These are phyloP conservation scores for Gossypium turneri DNA, from an alignment of 345 rosid genomes.

Conservation along the genomic window DNA sequence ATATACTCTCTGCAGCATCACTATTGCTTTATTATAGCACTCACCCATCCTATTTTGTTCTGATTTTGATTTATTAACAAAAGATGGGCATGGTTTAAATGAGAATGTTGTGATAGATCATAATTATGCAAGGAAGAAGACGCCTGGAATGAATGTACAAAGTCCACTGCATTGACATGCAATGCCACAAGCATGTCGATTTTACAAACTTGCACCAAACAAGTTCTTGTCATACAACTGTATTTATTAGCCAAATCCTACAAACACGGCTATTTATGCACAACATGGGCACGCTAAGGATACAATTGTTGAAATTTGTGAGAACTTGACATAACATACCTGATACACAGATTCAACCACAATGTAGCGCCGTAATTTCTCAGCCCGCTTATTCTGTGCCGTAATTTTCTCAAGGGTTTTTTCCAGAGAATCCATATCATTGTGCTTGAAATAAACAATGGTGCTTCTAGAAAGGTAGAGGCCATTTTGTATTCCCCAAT, in stretches of 20 bases:
- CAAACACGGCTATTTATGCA: background rate
- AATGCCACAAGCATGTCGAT: background rate
- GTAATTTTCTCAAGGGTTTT: constrained; percentile 65
- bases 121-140: background rate
- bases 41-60: background rate
- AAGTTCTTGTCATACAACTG: background rate
- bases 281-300: background rate
- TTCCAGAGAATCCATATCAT: constrained; percentile 84
- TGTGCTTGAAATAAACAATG: constrained; percentile 87
- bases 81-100: no score
- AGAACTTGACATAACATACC: constrained; percentile 32
- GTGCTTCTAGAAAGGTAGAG: constrained; percentile 94
- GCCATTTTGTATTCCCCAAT: constrained; percentile 99
- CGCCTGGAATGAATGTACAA: background rate
- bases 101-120: no score
- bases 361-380: constrained; percentile 83
- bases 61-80: background rate
- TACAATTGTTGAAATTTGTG: background rate
- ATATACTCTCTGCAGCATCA: background rate
- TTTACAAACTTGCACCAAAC: background rate
- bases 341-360: constrained; percentile 94
- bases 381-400: constrained; percentile 58
- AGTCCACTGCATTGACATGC: background rate
- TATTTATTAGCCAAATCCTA: background rate
- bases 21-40: background rate